Percentiles rank a stretch among this genome's conserved stretches.
Evolutionary conservation across 2,329 filamentous ascomycete species (phyloP).

Genomic region (Neofusicoccum sp.): DNA sequence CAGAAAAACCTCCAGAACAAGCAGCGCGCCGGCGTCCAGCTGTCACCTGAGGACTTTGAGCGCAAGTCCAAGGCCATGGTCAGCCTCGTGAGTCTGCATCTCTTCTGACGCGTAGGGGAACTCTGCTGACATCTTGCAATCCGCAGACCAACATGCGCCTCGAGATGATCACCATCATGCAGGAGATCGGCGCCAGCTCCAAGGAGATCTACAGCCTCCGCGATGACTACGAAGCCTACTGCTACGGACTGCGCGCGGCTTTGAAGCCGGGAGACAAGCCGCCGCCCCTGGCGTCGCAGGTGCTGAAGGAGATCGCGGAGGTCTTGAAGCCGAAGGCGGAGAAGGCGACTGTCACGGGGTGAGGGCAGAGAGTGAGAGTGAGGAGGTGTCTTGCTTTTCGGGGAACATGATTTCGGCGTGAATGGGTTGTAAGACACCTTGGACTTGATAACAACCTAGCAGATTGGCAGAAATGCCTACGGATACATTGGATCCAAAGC

Average conservation of each 20-base stretch:
- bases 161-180: constrained; percentile 10
- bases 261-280: constrained; percentile 2
- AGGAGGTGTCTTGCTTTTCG: no score
- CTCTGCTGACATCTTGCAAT: background rate
- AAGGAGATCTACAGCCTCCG: background rate
- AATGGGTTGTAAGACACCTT: no score
- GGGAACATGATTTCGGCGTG: no score
- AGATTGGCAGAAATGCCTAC: no score
- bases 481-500: no score
- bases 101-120: no score
- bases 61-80: constrained; percentile 3
- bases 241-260: background rate
- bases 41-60: background rate
- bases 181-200: background rate
- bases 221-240: constrained; percentile 5
- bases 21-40: background rate
- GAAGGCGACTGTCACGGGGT: background rate
- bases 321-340: constrained; percentile 6
- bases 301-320: constrained; percentile 6
- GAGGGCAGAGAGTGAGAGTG: no score
- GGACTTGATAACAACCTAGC: no score
- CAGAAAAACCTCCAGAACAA: background rate
- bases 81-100: background rate
- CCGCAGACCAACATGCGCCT: constrained; percentile 1
- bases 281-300: constrained; percentile 1